A percentile compares a stretch with the other conserved stretches of the same genome.
phyloP scores from a whole-genome alignment of 2,329 filamentous ascomycete genomes.

The Rhynchosporium agropyri region DNA sequence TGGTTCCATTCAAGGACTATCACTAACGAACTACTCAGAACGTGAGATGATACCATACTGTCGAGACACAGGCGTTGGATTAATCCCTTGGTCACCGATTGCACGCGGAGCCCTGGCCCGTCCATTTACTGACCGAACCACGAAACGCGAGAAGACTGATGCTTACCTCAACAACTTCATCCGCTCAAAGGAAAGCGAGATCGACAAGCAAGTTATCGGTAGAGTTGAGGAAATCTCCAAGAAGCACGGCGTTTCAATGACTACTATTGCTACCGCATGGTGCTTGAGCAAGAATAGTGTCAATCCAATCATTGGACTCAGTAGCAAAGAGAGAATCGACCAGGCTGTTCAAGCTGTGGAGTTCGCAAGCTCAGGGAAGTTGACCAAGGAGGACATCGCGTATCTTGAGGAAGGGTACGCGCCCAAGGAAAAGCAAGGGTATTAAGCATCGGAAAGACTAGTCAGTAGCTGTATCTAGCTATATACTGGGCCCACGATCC shows the following conservation, averaged over 20 bases:
- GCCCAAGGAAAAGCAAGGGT: slow-evolving; percentile 40
- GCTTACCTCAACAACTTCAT: slow-evolving; percentile 28
- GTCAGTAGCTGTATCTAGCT: neutral
- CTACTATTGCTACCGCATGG: slow-evolving; percentile 62
- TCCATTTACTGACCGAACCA: slow-evolving; percentile 32
- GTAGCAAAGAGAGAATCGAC: slow-evolving; percentile 55
- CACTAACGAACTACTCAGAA: slow-evolving; percentile 38
- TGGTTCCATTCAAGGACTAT: neutral
- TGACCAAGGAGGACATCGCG: slow-evolving; percentile 56
- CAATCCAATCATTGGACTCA: slow-evolving; percentile 58
- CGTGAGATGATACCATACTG: slow-evolving; percentile 46
- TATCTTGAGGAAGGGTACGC: slow-evolving; percentile 59
- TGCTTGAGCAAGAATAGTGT: slow-evolving; percentile 49
- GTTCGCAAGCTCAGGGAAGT: slow-evolving; percentile 47
- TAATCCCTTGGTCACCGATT: slow-evolving; percentile 47
- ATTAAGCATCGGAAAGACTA: slow-evolving; percentile 12
- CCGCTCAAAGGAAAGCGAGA: slow-evolving; percentile 35
- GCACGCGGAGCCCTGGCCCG: slow-evolving; percentile 43
- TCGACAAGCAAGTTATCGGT: slow-evolving; percentile 37
- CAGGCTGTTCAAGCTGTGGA: slow-evolving; percentile 51
- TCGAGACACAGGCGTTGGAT: slow-evolving; percentile 41
- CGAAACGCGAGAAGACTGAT: slow-evolving; percentile 35
- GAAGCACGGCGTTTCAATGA: slow-evolving; percentile 60
- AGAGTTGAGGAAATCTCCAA: slow-evolving; percentile 59
- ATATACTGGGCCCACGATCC: no score